Base-by-base conservation (phyloP, 2,329 filamentous ascomycete genomes). In the Calonectria naviculata region DNA sequence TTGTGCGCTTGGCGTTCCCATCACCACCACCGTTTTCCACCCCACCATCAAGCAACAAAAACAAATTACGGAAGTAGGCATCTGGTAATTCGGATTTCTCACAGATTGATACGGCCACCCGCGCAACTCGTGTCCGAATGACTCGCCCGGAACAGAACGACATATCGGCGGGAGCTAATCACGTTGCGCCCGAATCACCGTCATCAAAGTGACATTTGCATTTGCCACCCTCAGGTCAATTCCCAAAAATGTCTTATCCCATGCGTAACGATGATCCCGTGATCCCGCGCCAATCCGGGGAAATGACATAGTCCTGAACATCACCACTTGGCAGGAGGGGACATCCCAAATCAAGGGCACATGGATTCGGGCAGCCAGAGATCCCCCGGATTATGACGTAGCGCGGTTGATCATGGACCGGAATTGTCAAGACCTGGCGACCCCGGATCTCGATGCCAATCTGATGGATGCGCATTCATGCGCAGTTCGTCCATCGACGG, bases 371-470 rank as follows among this genome's bases (percentile, higher is more conserved):
- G 52, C 29, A 36, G 34, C n/a, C n/a, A n/a, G n/a, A n/a, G n/a
- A n/a, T n/a, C 36, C 75, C 75, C 75, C 73, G 47, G 75, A 73
- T 60, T 72, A 77, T 77, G 75, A 77, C 75, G 75, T 77, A 76
- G 73, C 49, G 15, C 60, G 28, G 46, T 38, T 58, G 52, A 58
- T 46, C 54, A 24, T 58, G 28, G 52, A 19, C n/a, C 21, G 28
- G n/a, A 47, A 29, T 49, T 41, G 38, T 28, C 41, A 17, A 47
- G 29, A 19, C 26, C 29, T 67, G 12, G 58, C 44, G 41, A 71
- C 68, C 70, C 65, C 62, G 49, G 73, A 77, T 77, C 75, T 77
- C 70, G 73, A 77, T 77, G 71, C 49, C 47, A 34, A 58, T 41
- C 52, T 61, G 36, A 60, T 66, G 66, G 65, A 19, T 58, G 65